Conservation (phyloP, 345 rosid species). For the Salix purpurea region DNA sequence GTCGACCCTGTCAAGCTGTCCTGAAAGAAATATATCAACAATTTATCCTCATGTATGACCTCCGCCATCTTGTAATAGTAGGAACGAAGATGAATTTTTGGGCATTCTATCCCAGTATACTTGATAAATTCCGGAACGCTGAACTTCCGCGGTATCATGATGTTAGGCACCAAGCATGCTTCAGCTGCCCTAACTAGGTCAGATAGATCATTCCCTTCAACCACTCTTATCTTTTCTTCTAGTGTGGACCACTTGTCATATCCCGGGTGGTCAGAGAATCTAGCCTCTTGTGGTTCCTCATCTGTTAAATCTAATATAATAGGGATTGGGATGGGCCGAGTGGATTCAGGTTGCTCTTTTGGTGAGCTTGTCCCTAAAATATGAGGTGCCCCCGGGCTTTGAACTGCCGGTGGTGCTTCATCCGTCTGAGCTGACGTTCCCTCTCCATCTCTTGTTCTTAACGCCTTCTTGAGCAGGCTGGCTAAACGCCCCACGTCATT, state of each 20-base stretch:
- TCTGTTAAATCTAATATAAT: neutral
- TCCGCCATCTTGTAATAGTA: too few relatives aligned
- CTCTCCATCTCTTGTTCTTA: too few relatives aligned
- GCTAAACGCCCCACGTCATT: too few relatives aligned
- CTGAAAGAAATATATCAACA: too few relatives aligned
- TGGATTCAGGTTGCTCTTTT: fast-evolving
- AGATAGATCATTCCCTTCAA: neutral
- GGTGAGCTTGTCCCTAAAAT: fast-evolving
- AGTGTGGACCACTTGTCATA: neutral
- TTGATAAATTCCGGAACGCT: fast-evolving
- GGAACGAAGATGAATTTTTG: neutral
- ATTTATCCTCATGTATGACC: too few relatives aligned
- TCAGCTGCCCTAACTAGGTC: neutral
- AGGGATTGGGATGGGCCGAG: neutral
- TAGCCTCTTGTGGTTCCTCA: fast-evolving
- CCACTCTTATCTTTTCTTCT: neutral
- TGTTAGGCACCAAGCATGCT: neutral
- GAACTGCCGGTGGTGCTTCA: too few relatives aligned
- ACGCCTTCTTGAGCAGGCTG: neutral
- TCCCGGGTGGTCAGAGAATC: fast-evolving
- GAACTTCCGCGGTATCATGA: fast-evolving
- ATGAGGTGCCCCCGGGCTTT: too few relatives aligned
- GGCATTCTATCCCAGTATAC: neutral
- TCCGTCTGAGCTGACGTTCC: fast-evolving
- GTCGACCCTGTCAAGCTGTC: too few relatives aligned